Evolutionary conservation across 1,284 basidiomycete genomes (phyloP), one percentile per base, ranked within the genome.

Genomic region (Apiotrichum brassicae): DNA sequence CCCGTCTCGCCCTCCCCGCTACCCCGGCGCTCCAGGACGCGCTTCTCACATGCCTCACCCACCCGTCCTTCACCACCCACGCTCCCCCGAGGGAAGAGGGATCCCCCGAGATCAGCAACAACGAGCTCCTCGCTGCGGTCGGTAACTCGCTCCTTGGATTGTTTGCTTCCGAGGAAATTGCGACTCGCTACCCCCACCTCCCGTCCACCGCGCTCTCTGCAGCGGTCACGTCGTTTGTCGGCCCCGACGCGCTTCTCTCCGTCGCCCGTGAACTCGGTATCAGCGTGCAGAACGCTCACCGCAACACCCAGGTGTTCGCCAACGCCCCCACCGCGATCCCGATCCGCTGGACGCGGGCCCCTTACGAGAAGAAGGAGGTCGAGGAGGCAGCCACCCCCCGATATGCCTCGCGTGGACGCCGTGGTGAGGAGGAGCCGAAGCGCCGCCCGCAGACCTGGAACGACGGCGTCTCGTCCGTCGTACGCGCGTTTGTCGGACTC

Each of bases 141-240:
- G 94, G 94, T 26, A 97, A 97, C 74, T 81, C 87, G 1, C 78
- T 98, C 39, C 80, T 97, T 66, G 94, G 94, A 45, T 78, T 97
- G 34, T 89, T 97, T 61, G 87, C 88, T 5, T 77, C 87, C 0
- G 94, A 99, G 75, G 83, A 85, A 67, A 74, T 97, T 26, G 80
- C 88, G 52, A 78, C 85, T 8, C 78, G 82, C 40, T 97, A 87
- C 71, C 94, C 95, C 0, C 85, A 95, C 69, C 79, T 98, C 20
- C 94, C 94, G 2, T 91, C 89, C 20, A 81, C 85, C 45, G 89
- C 90, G 18, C 75, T 93, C 61, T 93, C 95, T 74, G 85, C 86
- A 8, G 91, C 88, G 9, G 81, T 95, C 43, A 90, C 87, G 36
- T 87, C 90, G 33, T 87, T 87, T 70, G 92, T 94, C 22, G 94